Evolutionary conservation across 2,329 filamentous ascomycete genomes (phyloP).

Genomic region (Arthrobotrys entomopaga): DNA sequence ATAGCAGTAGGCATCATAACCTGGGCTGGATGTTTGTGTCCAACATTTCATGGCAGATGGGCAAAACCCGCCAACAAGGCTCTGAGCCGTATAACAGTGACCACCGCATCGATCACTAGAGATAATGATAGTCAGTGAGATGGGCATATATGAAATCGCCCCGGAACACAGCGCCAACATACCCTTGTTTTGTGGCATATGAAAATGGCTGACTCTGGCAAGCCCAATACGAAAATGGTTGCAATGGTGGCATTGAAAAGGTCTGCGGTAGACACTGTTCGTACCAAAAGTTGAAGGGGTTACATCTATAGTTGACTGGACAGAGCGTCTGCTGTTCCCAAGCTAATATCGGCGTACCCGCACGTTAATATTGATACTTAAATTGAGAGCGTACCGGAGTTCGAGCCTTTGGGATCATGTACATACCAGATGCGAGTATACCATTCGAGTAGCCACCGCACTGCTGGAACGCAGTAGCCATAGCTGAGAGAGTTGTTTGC

Average conservation of each 20-base stretch:
- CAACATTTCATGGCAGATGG: conserved; percentile 46
- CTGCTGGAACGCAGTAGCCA: conserved; percentile 40
- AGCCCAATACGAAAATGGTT: conserved; percentile 41
- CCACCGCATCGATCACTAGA: conserved; percentile 47
- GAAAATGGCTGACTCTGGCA: conserved; percentile 30
- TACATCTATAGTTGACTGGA: conserved; percentile 50
- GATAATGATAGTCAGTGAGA: neutral
- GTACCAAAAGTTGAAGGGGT: conserved; percentile 52
- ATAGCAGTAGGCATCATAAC: conserved; percentile 44
- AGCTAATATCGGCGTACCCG: conserved; percentile 9
- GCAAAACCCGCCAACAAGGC: conserved; percentile 46
- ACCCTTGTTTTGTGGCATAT: conserved; percentile 39
- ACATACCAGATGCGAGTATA: conserved; percentile 34
- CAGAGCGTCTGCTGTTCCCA: conserved; percentile 49
- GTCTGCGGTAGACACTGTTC: conserved; percentile 46
- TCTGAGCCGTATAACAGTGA: conserved; percentile 44
- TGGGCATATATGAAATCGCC: too few species aligned
- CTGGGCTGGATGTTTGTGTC: conserved; percentile 45
- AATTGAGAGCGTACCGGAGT: too few species aligned
- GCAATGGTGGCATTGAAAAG: conserved; percentile 23
- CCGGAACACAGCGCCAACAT: neutral
- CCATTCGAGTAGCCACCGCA: conserved; percentile 41
- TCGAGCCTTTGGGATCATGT: too few species aligned
- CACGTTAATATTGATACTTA: neutral
- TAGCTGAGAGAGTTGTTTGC: conserved; percentile 45